Percentiles rank a stretch among this genome's conserved stretches.
phyloP scores from a whole-genome alignment of 2,329 filamentous ascomycete genomes.

The Fusarium brevicatenulatum region DNA sequence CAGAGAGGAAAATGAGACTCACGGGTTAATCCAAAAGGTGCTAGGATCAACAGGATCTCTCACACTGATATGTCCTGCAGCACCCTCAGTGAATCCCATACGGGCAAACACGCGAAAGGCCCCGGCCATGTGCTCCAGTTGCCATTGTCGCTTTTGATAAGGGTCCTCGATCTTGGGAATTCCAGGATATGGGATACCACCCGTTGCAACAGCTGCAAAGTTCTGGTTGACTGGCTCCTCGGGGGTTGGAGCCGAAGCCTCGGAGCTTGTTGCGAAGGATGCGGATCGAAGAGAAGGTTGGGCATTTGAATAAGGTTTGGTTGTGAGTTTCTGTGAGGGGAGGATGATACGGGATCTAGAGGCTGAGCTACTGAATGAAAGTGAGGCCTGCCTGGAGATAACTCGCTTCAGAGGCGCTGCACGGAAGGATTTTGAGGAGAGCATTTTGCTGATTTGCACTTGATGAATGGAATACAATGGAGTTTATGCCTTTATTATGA shows the following conservation, averaged over 20 bases:
- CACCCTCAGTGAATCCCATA: constrained; percentile 66
- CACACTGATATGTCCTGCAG: constrained; percentile 71
- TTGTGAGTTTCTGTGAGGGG: not conserved
- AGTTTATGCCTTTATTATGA: not conserved
- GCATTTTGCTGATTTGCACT: constrained; percentile 16
- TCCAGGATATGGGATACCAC: constrained; percentile 53
- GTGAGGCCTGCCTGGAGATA: constrained; percentile 16
- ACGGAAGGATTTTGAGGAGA: constrained; percentile 15
- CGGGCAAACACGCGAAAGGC: constrained; percentile 61
- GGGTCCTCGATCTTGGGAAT: constrained; percentile 65
- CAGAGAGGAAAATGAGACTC: not conserved
- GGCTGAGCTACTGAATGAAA: constrained; percentile 20
- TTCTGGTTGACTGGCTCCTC: constrained; percentile 32
- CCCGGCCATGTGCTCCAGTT: constrained; percentile 55
- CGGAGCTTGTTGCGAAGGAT: constrained; percentile 37
- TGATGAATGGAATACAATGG: not conserved
- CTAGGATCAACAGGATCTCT: constrained; percentile 68
- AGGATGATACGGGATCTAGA: not conserved
- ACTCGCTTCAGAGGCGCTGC: constrained; percentile 20
- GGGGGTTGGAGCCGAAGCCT: not conserved
- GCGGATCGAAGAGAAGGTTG: not conserved
- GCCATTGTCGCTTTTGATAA: constrained; percentile 53
- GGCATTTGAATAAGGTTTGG: not conserved
- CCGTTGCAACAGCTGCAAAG: constrained; percentile 44
- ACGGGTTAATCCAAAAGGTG: constrained; percentile 74